These are phyloP conservation scores for Stramenopiles sp. DNA, from an alignment of 352 stramenopile genomes.

Conservation along the genomic window DNA sequence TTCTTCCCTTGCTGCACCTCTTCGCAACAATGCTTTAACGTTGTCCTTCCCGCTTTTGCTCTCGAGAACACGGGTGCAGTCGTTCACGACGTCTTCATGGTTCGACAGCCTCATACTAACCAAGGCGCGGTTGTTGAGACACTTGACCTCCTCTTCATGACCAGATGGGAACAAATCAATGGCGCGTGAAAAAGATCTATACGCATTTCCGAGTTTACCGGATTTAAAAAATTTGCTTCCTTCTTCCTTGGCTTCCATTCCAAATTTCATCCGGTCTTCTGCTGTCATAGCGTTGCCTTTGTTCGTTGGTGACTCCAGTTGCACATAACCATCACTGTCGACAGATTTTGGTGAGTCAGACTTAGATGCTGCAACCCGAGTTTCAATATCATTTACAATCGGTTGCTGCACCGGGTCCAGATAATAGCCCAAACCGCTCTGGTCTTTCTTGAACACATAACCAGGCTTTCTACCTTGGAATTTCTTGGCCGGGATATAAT, in stretches of 20 bases:
- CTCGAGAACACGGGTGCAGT: neutral
- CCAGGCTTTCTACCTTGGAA: neutral
- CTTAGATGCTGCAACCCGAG: neutral
- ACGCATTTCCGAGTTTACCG: neutral
- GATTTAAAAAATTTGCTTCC: neutral
- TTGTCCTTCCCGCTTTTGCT: neutral
- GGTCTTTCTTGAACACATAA: neutral
- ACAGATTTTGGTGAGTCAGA: slow-evolving; percentile 9
- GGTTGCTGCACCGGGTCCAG: neutral
- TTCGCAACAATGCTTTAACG: neutral
- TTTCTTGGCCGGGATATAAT: neutral
- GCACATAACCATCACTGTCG: slow-evolving; percentile 3
- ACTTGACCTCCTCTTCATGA: neutral
- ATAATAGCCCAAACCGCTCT: neutral
- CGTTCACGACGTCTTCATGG: neutral
- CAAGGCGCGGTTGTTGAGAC: slow-evolving; percentile 8
- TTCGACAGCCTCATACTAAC: neutral
- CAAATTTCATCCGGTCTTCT: neutral
- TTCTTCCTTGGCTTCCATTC: neutral
- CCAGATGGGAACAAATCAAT: slow-evolving; percentile 7
- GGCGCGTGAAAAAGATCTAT: neutral
- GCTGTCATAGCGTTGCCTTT: neutral
- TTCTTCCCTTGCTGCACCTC: neutral
- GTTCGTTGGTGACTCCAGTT: neutral
- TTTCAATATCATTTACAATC: neutral